These are phyloP conservation scores for Nakaseomyces bracarensis DNA, from an alignment of 1,139 yeast species.

Conservation along the genomic window DNA sequence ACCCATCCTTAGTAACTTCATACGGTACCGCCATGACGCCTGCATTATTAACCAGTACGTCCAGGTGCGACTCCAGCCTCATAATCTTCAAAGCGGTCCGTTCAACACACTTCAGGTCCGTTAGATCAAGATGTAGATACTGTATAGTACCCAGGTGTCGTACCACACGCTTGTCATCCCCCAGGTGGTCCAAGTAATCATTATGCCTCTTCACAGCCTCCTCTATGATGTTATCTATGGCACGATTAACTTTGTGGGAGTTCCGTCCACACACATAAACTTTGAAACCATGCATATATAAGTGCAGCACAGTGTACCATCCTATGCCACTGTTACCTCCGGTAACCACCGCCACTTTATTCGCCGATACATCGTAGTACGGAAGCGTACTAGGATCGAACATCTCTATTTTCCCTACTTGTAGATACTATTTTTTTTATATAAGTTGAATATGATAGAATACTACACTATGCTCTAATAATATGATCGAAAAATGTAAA, in stretches of 20 bases:
- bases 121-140: constrained; percentile 54
- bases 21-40: constrained; percentile 75
- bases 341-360: constrained; percentile 61
- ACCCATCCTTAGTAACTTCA: constrained; percentile 56
- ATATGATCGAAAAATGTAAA: too few species aligned
- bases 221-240: constrained; percentile 44
- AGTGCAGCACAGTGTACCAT: constrained; percentile 63
- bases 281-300: constrained; percentile 68
- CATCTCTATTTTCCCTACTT: not conserved
- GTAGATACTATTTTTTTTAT: too few species aligned
- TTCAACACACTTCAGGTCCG: constrained; percentile 50
- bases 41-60: constrained; percentile 68
- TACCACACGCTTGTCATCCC: constrained; percentile 9
- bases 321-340: constrained; percentile 83
- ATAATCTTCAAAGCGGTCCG: constrained; percentile 46
- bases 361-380: constrained; percentile 34
- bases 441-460: too few species aligned
- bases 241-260: constrained; percentile 44
- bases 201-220: constrained; percentile 40
- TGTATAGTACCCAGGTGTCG: constrained; percentile 49
- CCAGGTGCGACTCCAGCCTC: constrained; percentile 44
- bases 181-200: not conserved
- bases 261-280: constrained; percentile 71
- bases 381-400: constrained; percentile 22
- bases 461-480: too few species aligned